Base-by-base conservation (phyloP, 2,329 filamentous ascomycete species). In the Ophiostoma himal-ulmi region DNA sequence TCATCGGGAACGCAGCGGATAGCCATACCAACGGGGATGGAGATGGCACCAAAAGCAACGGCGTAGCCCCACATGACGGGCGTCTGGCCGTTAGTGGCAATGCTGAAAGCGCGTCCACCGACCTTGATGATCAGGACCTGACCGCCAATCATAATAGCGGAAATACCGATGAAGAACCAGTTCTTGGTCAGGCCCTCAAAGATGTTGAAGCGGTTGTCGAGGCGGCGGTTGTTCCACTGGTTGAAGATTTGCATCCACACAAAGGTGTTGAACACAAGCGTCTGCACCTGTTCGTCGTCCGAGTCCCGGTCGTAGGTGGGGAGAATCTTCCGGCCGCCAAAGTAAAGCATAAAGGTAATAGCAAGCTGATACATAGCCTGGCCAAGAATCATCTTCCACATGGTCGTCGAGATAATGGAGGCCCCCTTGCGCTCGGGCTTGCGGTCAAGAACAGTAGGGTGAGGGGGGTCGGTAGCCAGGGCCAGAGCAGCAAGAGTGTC, bases 171-270 rank as follows among this genome's bases (percentile, higher is more conserved):
- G 82, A 98, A 98, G 84, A 96, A 96, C 81, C 85, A 91, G 79
- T 98, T 98, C 77, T 87, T 87, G 36, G 85, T 85, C 71, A 98
- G 86, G 70, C 93, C 93, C 78, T 97, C 94, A 72, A 98, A 94
- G 73, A 98, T 93, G 80, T 98, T 98, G 84, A 97, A 94, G 70
- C 89, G 87, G 80, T 98, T 98, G 79, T 98, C 94, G 70, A 98
- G 84, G 14, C 94, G 92, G 71, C 94, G 92, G 81, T 96, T 97
- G 83, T 98, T 98, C 86, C 96, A 92, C 78, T 96, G 91, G 80
- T 98, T 98, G 83, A 98, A 98, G 75, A 98, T 96, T 76, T 98
- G 94, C 94, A 98, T 97, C 94, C 94, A 98, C 69, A 97, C 94
- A 78, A 98, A 98, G 0, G 93, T 95, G 82, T 98, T 98, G 85